Evolutionary conservation across 2,329 filamentous ascomycete species (phyloP).

Genomic region (Colletotrichum graminicola): DNA sequence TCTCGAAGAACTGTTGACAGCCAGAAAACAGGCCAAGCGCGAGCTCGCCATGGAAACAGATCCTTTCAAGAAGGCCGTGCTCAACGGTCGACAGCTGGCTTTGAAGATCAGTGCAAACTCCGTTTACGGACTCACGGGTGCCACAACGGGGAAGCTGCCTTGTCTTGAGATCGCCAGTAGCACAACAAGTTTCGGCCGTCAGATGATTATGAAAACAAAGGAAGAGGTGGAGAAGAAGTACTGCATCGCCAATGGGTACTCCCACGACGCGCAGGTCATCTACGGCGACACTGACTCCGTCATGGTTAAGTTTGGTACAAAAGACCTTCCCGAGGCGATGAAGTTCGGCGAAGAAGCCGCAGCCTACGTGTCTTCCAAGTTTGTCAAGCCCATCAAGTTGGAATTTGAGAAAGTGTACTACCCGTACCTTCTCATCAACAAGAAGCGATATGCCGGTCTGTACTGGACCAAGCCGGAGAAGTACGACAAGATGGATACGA

Average conservation of each 20-base stretch:
- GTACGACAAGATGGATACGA: slow-evolving; percentile 99
- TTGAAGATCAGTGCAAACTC: slow-evolving; percentile 98
- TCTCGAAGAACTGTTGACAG: slow-evolving; percentile 90
- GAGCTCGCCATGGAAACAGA: slow-evolving; percentile 91
- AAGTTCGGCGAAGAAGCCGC: slow-evolving; percentile 94
- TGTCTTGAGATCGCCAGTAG: slow-evolving; percentile 96
- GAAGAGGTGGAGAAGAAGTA: slow-evolving; percentile 93
- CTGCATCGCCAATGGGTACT: slow-evolving; percentile 93
- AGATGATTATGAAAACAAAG: slow-evolving; percentile 99
- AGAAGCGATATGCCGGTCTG: slow-evolving; percentile 98
- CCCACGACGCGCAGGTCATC: slow-evolving; percentile 94
- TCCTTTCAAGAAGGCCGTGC: slow-evolving; percentile 95
- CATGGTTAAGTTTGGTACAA: slow-evolving; percentile 98
- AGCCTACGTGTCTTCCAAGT: slow-evolving; percentile 88
- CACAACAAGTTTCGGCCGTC: slow-evolving; percentile 95
- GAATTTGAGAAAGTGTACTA: slow-evolving; percentile 99
- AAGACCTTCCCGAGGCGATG: slow-evolving; percentile 90
- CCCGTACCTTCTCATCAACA: slow-evolving; percentile 98
- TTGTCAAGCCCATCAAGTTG: slow-evolving; percentile 96
- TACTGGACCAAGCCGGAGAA: slow-evolving; percentile 97
- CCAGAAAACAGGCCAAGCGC: slow-evolving; percentile 93
- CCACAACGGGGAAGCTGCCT: slow-evolving; percentile 93
- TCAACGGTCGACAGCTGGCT: slow-evolving; percentile 96
- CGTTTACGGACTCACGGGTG: slow-evolving; percentile 96
- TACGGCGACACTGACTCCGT: slow-evolving; percentile 99